These are phyloP conservation scores for Rugonectria rugulosa DNA, from an alignment of 2,329 filamentous ascomycete genomes.

Conservation along the genomic window DNA sequence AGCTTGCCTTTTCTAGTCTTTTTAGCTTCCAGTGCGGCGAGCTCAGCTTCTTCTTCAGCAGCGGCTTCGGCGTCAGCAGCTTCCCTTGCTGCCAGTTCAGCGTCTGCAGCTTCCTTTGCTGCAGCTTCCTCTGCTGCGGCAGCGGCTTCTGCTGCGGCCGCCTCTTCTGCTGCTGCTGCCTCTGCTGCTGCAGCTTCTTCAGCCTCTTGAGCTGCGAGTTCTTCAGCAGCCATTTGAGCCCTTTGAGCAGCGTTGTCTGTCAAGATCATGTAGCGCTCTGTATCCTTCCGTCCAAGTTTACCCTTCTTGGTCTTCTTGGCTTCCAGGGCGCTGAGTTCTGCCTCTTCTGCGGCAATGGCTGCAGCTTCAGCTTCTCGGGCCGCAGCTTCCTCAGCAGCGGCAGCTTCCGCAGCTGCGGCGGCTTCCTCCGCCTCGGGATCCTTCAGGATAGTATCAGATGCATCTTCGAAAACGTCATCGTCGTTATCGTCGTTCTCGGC, in stretches of 20 bases:
- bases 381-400: slow-evolving; percentile 21
- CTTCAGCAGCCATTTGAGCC: slow-evolving; percentile 6
- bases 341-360: slow-evolving; percentile 28
- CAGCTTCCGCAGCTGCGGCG: neutral
- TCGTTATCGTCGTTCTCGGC: neutral
- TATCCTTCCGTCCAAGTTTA: slow-evolving; percentile 31
- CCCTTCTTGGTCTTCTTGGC: slow-evolving; percentile 31
- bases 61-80: slow-evolving; percentile 14
- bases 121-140: slow-evolving; percentile 19
- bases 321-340: slow-evolving; percentile 27
- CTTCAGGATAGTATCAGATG: neutral
- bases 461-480: neutral
- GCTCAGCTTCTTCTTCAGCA: slow-evolving; percentile 31
- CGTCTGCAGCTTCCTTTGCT: slow-evolving; percentile 43
- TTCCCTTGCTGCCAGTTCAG: slow-evolving; percentile 50
- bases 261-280: slow-evolving; percentile 25
- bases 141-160: slow-evolving; percentile 25
- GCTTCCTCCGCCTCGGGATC: slow-evolving; percentile 5
- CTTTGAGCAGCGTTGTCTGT: slow-evolving; percentile 26
- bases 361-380: slow-evolving; percentile 28
- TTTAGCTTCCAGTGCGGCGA: slow-evolving; percentile 29
- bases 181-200: slow-evolving; percentile 38
- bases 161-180: slow-evolving; percentile 39
- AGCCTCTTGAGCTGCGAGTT: slow-evolving; percentile 28
- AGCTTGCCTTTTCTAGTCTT: slow-evolving; percentile 34